Conservation (phyloP, 2,329 filamentous ascomycete genomes). For the Aspergillus felis region DNA sequence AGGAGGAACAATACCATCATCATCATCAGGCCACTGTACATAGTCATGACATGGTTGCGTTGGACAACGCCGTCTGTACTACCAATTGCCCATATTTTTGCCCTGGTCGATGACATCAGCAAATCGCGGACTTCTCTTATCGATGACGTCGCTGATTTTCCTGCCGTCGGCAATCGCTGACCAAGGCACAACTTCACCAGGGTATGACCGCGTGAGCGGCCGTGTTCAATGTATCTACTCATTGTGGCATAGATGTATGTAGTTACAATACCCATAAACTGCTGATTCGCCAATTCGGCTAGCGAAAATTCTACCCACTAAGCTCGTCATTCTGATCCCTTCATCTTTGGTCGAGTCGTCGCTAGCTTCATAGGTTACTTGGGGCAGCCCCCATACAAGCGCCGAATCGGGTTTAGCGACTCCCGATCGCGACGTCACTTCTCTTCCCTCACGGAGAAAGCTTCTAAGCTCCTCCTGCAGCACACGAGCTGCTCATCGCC, state of each 20-base stretch:
- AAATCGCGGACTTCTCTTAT: neutral
- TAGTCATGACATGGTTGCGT: neutral
- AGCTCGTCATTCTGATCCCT: neutral
- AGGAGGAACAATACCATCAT: neutral
- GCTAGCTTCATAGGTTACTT: neutral
- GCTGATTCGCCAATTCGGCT: neutral
- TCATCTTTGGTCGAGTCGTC: neutral
- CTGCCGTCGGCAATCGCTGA: neutral
- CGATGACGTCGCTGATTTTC: slow-evolving; percentile 15
- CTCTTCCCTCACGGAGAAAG: neutral
- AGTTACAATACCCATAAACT: neutral
- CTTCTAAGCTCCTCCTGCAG: neutral
- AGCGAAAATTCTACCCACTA: neutral
- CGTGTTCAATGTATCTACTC: neutral
- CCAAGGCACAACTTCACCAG: neutral
- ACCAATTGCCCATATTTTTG: neutral
- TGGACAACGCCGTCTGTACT: neutral
- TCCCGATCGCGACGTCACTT: neutral
- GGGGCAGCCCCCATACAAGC: neutral
- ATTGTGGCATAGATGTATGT: neutral
- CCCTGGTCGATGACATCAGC: slow-evolving; percentile 17
- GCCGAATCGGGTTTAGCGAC: neutral
- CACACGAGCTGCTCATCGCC: neutral
- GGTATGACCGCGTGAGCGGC: neutral
- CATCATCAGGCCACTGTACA: neutral